Evolutionary conservation across 2,329 filamentous ascomycete genomes (phyloP), one percentile per base, ranked within the genome.

Genomic region (Fusarium buxicola): DNA sequence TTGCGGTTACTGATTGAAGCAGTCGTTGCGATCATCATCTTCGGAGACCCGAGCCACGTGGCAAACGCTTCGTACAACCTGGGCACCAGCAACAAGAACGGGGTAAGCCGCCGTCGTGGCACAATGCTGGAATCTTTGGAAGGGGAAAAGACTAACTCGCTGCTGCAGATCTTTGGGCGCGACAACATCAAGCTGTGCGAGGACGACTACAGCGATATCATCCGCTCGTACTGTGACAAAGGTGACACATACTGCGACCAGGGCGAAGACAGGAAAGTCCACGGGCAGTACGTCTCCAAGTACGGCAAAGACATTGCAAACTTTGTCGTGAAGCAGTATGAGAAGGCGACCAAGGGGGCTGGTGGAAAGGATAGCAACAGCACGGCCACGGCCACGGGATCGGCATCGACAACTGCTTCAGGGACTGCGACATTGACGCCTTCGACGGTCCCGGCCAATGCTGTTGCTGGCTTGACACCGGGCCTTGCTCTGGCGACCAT

Each of bases 21-120:
- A 80, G 78, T 81, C 34, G 74, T 78, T 51, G 78, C 77, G 24
- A 70, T 78, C 55, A 63, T 77, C 39, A 60, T 78, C 47, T 78
- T 79, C 46, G 78, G 78, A 41, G 78, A 81, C 69, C 78, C 78
- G 16, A 75, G 75, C 55, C 75, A 78, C 68, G 67, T 73, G 58
- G 68, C 69, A 69, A 74, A 75, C 49, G 51, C 70, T 21, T 68
- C 73, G 39, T 80, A 76, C 70, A 70, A 75, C 66, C 65, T 55
- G 25, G 78, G 78, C 55, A 77, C 75, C 16, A 77, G 75, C 65
- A 71, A 70, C 6, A 70, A 59, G 2, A 57, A 78, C 46, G 78
- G 78, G 18, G 78, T 80, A 70, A 56, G 78, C 72, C 11, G 13
- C 38, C 24, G 10, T 15, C 12, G 44, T 54, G 38, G 5, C 32